Conservation (phyloP, 805 yeast genomes). For the Saturnispora quitensis region DNA sequence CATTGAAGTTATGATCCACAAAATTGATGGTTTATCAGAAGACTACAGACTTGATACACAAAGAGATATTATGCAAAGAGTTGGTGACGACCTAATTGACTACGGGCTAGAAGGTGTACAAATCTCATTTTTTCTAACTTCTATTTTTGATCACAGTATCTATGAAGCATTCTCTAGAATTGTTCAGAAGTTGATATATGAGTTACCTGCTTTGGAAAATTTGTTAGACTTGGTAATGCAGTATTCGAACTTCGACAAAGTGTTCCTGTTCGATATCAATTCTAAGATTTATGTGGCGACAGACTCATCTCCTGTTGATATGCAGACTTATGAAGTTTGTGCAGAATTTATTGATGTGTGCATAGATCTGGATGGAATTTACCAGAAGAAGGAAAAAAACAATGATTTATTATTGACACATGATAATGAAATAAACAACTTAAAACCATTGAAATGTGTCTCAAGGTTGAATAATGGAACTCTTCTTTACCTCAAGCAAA, state of each 20-base stretch:
- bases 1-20: conserved; percentile 89
- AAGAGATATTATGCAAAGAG: conserved; percentile 91
- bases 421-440: conserved; percentile 1
- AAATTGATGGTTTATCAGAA: conserved; percentile 90
- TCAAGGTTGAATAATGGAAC: conserved; percentile 77
- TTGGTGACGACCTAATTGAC: conserved; percentile 86
- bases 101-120: conserved; percentile 87
- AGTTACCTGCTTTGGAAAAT: conserved; percentile 79
- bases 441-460: conserved; percentile 39
- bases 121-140: conserved; percentile 82
- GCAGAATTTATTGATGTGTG: conserved; percentile 95
- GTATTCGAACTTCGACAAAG: conserved; percentile 86
- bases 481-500: conserved; percentile 75
- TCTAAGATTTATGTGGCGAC: conserved; percentile 94
- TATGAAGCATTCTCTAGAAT: conserved; percentile 93
- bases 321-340: conserved; percentile 92
- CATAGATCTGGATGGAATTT: conserved; percentile 73
- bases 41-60: conserved; percentile 93
- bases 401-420: not conserved
- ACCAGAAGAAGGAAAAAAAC: conserved; percentile 26
- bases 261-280: conserved; percentile 83
- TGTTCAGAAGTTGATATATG: conserved; percentile 84
- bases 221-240: conserved; percentile 82
- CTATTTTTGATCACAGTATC: conserved; percentile 91
- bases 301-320: conserved; percentile 91